Evolutionary conservation across 2,329 filamentous ascomycete genomes (phyloP).

Genomic region (Penicillium italicum): DNA sequence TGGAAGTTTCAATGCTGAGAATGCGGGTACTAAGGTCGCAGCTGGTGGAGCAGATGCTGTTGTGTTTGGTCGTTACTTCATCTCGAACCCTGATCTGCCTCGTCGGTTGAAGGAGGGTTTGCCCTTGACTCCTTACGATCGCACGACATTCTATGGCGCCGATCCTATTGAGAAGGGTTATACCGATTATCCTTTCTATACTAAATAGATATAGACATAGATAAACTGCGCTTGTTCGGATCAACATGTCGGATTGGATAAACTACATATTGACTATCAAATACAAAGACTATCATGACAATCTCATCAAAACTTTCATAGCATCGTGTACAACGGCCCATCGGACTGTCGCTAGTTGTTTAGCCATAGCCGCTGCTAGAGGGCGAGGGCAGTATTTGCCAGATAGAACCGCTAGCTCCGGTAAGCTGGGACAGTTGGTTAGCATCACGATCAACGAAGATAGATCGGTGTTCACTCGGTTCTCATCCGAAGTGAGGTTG

Average conservation of each 20-base stretch:
- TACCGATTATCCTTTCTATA: conserved; percentile 39
- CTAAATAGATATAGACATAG: conserved; percentile 1
- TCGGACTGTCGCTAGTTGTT: conserved; percentile 53
- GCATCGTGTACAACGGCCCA: conserved; percentile 63
- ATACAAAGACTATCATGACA: conserved; percentile 15
- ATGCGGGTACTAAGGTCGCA: conserved; percentile 20
- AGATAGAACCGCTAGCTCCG: conserved; percentile 35
- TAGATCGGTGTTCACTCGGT: conserved; percentile 33
- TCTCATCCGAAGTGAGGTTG: conserved; percentile 39
- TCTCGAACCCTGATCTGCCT: conserved; percentile 45
- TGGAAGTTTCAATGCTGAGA: conserved; percentile 27
- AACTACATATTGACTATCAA: neutral
- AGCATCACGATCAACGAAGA: conserved; percentile 35
- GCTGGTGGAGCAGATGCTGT: conserved; percentile 28
- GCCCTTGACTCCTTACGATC: conserved; percentile 38
- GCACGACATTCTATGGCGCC: conserved; percentile 42
- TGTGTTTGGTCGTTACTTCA: conserved; percentile 41
- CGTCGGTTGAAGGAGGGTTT: conserved; percentile 37
- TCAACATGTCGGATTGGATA: neutral
- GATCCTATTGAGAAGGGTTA: conserved; percentile 34
- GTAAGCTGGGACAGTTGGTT: conserved; percentile 34
- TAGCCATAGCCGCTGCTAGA: conserved; percentile 54
- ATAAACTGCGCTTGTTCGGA: neutral
- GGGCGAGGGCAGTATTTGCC: conserved; percentile 52
- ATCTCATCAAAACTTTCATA: conserved; percentile 51